Base-by-base conservation (phyloP, 257 asterid genomes). In the Parsonsia alboflavescens region DNA sequence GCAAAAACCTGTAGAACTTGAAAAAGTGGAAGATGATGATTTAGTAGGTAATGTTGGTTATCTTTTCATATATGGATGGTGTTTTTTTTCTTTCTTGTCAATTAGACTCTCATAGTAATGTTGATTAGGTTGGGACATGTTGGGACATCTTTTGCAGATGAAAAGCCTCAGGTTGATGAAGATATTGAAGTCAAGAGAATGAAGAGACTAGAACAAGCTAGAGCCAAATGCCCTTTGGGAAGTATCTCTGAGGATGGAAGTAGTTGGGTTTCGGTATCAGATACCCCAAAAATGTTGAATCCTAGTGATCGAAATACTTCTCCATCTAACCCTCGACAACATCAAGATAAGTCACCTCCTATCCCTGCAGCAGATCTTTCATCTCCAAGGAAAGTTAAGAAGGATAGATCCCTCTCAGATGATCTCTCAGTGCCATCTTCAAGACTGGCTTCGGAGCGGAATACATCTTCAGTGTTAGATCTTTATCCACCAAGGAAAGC, bases 161-260 rank as follows among this genome's bases (percentile, higher is more conserved):
- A 88, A 81, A 88, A 85, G 90, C 97, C 97, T 70, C 90, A 77
- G 77, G 86, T 93, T 77, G 83, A 93, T 67, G 98, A 88, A 83
- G 97, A 88, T 82, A 82, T 91, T 76, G 98, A 91, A 71, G 92
- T 93, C 77, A 93, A 86, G 74, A 92, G 89, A 48, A 82, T 93
- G 96, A 93, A 82, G 79, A 87, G 96, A 72, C 76, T 91, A 68
- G 98, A 93, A 86, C 78, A 80, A 74, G 80, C 91, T 53, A 83
- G 79, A 58, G 58, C 86, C 5, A 82, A 84, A 78, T 88, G 92
- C 9, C 91, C 92, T 41, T 84, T 76, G 73, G 98, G 97, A 59
- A 79, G 82, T 73, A 84, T 91, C 78, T 88, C 96, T 36, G 98
- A 93, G 83, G 97, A 93, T 84, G 98, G 97, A 80, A 92, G 97